Conservation (phyloP, 2,329 filamentous ascomycete genomes). For the Tolypocladium endophyticum region DNA sequence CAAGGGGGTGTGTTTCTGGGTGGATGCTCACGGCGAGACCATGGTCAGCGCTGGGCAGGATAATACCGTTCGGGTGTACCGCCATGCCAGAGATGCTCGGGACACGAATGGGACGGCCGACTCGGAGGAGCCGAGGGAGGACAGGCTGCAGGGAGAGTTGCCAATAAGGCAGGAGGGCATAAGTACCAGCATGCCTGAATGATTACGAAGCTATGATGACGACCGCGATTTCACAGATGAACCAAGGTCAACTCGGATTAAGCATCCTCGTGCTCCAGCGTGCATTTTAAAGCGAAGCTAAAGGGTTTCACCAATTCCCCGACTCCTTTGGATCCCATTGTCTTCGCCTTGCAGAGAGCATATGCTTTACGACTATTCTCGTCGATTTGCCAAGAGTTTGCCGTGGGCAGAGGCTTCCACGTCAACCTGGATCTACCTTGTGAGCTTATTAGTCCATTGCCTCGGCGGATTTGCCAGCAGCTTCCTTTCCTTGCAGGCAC, state of each 20-base stretch:
- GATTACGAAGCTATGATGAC: not conserved
- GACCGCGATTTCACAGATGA: not conserved
- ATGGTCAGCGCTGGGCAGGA: constrained; percentile 51
- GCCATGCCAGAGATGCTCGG: constrained; percentile 14
- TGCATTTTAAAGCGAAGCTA: not conserved
- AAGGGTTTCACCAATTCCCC: no score
- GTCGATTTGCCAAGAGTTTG: no score
- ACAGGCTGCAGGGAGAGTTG: constrained; percentile 46
- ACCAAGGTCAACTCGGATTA: not conserved
- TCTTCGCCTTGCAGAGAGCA: no score
- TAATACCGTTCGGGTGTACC: constrained; percentile 39
- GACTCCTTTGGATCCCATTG: no score
- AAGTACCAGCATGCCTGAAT: constrained; percentile 22
- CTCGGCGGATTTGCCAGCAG: no score
- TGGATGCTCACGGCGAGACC: constrained; percentile 45
- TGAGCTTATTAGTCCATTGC: no score
- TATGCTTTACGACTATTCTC: no score
- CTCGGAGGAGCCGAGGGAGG: constrained; percentile 31
- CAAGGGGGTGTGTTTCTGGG: constrained; percentile 53
- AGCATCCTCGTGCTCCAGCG: not conserved
- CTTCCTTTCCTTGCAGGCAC: no score
- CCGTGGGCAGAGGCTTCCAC: no score
- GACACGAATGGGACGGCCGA: constrained; percentile 9
- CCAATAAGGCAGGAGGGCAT: constrained; percentile 26
- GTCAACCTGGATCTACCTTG: no score